phyloP scores from a whole-genome alignment of 495 filamentous ascomycete species.

The Neurospora sp. region DNA sequence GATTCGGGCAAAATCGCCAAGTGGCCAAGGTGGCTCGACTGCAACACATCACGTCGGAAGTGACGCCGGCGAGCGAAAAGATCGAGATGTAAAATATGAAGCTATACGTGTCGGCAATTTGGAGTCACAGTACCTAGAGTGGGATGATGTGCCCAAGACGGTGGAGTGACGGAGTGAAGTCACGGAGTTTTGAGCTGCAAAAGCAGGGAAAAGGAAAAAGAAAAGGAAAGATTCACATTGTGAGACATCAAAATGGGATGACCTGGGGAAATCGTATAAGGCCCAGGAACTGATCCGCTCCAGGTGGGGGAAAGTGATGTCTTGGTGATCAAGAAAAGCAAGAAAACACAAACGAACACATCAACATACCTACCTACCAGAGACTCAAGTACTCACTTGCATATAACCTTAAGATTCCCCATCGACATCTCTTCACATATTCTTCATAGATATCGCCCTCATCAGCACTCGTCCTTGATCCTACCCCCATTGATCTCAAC shows the following conservation, averaged over 20 bases:
- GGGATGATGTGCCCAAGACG: not conserved
- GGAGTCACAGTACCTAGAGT: not conserved
- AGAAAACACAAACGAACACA: not conserved
- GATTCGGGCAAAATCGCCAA: not conserved
- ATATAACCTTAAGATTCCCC: not conserved
- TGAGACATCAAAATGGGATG: not conserved
- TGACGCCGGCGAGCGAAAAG: not conserved
- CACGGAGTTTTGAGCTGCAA: not conserved
- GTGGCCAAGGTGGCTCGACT: not conserved
- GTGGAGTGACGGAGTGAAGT: not conserved
- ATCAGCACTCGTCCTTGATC: not conserved
- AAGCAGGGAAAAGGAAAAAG: not conserved
- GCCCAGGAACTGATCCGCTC: not conserved
- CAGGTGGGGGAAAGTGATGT: not conserved
- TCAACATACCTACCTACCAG: not conserved
- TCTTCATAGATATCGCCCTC: not conserved
- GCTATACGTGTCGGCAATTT: not conserved
- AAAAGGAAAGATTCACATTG: not conserved
- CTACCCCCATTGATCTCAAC: not conserved
- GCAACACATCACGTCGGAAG: not conserved
- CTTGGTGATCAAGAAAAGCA: not conserved
- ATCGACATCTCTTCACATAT: not conserved
- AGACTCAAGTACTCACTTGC: not conserved
- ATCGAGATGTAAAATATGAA: not conserved
- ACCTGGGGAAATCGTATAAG: not conserved